A percentile compares a stretch with the other conserved stretches of the same genome.
Evolutionary conservation across 108 stramenopile species (phyloP).

Genomic region (Schizochytrium sp.): DNA sequence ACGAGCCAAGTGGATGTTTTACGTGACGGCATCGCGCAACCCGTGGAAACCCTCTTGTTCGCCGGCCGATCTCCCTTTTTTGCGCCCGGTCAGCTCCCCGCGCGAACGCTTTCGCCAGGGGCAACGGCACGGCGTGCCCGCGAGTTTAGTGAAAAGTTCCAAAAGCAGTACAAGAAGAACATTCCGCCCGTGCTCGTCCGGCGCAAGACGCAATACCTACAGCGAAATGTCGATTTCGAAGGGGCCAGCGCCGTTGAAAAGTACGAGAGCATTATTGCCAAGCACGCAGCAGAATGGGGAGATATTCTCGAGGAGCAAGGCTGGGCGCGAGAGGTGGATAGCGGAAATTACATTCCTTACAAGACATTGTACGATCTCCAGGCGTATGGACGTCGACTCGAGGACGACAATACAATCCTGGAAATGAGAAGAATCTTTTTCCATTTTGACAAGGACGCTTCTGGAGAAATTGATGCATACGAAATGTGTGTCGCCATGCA

Average conservation of each 20-base stretch:
- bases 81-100: not conserved
- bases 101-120: not conserved
- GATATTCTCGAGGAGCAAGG: not conserved
- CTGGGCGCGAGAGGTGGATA: not conserved
- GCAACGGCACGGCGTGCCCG: not conserved
- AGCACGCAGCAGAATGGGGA: not conserved
- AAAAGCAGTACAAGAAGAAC: not conserved
- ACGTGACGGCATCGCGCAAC: not conserved
- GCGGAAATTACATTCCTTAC: not conserved
- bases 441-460: slow-evolving; percentile 44
- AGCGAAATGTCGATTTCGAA: not conserved
- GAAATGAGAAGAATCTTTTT: slow-evolving; percentile 46
- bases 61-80: not conserved
- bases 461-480: slow-evolving; percentile 38
- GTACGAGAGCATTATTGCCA: not conserved
- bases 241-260: not conserved
- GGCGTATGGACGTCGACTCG: not conserved
- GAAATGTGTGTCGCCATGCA: slow-evolving; percentile 26
- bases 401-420: slow-evolving; percentile 27
- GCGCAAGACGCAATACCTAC: not conserved
- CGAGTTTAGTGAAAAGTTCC: not conserved
- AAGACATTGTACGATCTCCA: not conserved
- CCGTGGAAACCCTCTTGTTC: not conserved
- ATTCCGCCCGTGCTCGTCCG: not conserved
- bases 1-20: not conserved